Base-by-base conservation (phyloP, 345 rosid genomes). In the Syzygium jambos region DNA sequence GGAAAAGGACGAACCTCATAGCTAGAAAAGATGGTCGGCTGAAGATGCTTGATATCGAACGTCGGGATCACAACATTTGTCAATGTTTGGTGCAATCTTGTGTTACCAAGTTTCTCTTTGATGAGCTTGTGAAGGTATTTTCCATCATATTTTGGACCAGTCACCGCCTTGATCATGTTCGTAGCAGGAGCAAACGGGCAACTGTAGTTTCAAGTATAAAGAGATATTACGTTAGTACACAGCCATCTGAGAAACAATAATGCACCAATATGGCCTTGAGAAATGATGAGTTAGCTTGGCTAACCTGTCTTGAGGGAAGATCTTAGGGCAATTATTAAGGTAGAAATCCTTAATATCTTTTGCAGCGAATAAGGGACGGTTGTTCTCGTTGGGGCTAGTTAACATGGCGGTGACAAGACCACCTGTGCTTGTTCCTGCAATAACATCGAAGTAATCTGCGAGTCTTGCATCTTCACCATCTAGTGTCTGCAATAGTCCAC, bases 401-500 rank as follows among this genome's bases (percentile, higher is more conserved):
- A 92, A 55, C 91, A 92, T 92, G 85, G 90, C 90, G 3, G 92
- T 85, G 27, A 92, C 89, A 1, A 92, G 92, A 23, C 92, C 92
- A 9, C 92, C 90, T 2, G 91, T 91, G 89, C 91, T 88, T 25
- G 91, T 91, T 51, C 93, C 89, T 0, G 90, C 51, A 19, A 91
- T 87, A 54, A 90, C 91, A 84, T 91, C 90, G 27, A 91, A 90
- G 52, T 90, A 90, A 57, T 90, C 89, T 14, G 89, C 92, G 1
- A 92, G 57, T 86, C 92, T 90, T 78, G 89, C 92, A 16, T 88
- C 89, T 43, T 85, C 85, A 9, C 92, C 93, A 57, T 92, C 93
- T 34, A 92, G 85, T 61, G 90, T 88, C 90, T 92, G 90, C 68
- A 7, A 16, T 30, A 65, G 78, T 65, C 22, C 43, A 65, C 78